phyloP scores from a whole-genome alignment of 2,329 filamentous ascomycete genomes.

The Arthrobotrys megalospora region DNA sequence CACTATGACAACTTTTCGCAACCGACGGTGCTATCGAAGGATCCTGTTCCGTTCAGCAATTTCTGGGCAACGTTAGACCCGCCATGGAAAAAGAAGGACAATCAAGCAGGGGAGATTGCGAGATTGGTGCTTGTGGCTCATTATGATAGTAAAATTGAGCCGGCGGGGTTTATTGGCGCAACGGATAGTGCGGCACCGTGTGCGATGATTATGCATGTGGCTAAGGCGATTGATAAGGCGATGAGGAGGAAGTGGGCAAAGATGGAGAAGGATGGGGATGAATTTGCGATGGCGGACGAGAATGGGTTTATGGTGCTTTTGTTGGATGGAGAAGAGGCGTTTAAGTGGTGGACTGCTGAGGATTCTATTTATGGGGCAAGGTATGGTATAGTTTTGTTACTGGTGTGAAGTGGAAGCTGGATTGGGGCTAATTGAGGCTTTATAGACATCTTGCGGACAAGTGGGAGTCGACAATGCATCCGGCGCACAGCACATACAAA shows the following conservation, averaged over 20 bases:
- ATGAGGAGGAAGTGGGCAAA: slow-evolving; percentile 85
- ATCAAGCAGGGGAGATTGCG: slow-evolving; percentile 78
- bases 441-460: slow-evolving; percentile 79
- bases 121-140: slow-evolving; percentile 91
- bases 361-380: slow-evolving; percentile 92
- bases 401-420: background rate
- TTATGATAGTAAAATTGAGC: slow-evolving; percentile 87
- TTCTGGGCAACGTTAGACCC: slow-evolving; percentile 89
- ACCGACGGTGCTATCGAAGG: slow-evolving; percentile 82
- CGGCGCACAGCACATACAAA: slow-evolving; percentile 80
- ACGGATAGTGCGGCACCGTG: slow-evolving; percentile 95
- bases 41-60: slow-evolving; percentile 85
- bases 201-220: slow-evolving; percentile 90
- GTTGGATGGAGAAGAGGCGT: slow-evolving; percentile 95
- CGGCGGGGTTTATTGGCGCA: slow-evolving; percentile 90
- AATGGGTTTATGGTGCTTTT: slow-evolving; percentile 90
- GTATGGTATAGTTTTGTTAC: slow-evolving; percentile 68
- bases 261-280: slow-evolving; percentile 72
- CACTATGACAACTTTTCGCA: slow-evolving; percentile 91
- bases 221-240: slow-evolving; percentile 82
- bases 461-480: slow-evolving; percentile 82
- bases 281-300: slow-evolving; percentile 76
- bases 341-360: slow-evolving; percentile 80
- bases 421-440: slow-evolving; percentile 23
- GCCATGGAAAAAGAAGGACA: slow-evolving; percentile 75